Percentiles rank a stretch among this genome's conserved stretches.
Evolutionary conservation across 2,329 filamentous ascomycete species (phyloP).

Genomic region (Leptographium procerum): DNA sequence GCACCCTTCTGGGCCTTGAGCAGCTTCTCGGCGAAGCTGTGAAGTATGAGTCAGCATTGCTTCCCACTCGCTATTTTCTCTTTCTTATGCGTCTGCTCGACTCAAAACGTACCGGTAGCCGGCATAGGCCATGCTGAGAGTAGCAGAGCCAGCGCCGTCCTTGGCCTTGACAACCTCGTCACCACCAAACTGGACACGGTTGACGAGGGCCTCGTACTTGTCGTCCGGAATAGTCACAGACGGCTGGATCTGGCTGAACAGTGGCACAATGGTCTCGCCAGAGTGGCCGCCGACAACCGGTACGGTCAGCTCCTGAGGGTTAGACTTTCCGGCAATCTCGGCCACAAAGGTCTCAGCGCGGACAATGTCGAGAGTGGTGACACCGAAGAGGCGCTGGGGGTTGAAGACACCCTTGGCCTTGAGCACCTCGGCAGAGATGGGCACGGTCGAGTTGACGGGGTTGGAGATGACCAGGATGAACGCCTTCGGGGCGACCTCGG

Average conservation of each 20-base stretch:
- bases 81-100: too few relatives aligned
- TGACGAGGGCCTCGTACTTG: slow-evolving; percentile 81
- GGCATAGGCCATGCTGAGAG: slow-evolving; percentile 81
- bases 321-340: slow-evolving; percentile 68
- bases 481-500: slow-evolving; percentile 82
- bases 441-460: slow-evolving; percentile 98
- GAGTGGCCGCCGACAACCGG: slow-evolving; percentile 96
- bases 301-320: slow-evolving; percentile 72
- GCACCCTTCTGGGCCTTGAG: slow-evolving; percentile 81
- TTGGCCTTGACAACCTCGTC: slow-evolving; percentile 86
- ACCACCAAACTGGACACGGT: slow-evolving; percentile 96
- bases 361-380: slow-evolving; percentile 96
- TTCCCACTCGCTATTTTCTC: neutral
- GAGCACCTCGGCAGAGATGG: slow-evolving; percentile 92
- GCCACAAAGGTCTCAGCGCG: slow-evolving; percentile 95
- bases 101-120: slow-evolving; percentile 66
- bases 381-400: slow-evolving; percentile 91
- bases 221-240: slow-evolving; percentile 71
- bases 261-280: slow-evolving; percentile 92
- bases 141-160: slow-evolving; percentile 72
- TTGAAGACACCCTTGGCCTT: slow-evolving; percentile 91
- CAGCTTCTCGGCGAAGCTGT: slow-evolving; percentile 88
- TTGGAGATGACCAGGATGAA: slow-evolving; percentile 97
- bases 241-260: slow-evolving; percentile 86
- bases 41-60: neutral